Percentiles rank a stretch among this genome's conserved stretches.
Evolutionary conservation across 2,329 filamentous ascomycete genomes (phyloP).

Genomic region (Scopulariopsis brevicaulis): DNA sequence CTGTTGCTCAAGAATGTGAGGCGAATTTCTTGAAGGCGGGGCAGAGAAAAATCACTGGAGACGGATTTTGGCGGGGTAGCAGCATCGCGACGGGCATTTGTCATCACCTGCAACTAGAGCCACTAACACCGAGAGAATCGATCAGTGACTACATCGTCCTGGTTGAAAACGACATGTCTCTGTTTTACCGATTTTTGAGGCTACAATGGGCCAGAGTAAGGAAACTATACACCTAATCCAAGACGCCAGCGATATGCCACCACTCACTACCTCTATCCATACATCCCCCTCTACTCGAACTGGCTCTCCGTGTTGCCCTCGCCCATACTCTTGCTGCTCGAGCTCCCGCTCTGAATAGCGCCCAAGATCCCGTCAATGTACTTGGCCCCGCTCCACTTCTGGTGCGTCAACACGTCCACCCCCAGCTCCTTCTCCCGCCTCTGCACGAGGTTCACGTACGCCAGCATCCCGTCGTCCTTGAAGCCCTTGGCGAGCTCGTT

Average conservation of each 20-base stretch:
- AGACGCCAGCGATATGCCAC: background rate
- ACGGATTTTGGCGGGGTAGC: background rate
- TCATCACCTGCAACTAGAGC: background rate
- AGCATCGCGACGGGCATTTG: background rate
- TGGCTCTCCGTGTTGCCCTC: constrained; percentile 82
- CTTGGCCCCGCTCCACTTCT: constrained; percentile 64
- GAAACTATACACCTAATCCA: background rate
- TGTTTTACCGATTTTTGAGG: too few species aligned
- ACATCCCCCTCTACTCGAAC: constrained; percentile 16
- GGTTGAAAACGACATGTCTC: background rate
- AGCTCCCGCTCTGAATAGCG: constrained; percentile 83
- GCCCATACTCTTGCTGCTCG: constrained; percentile 85
- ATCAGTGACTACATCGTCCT: background rate
- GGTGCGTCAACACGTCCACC: constrained; percentile 88
- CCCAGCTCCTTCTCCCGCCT: constrained; percentile 79
- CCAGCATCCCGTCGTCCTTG: constrained; percentile 88
- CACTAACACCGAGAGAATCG: background rate
- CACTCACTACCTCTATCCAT: background rate
- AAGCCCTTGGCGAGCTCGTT: constrained; percentile 72
- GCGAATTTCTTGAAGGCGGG: background rate
- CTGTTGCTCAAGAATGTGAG: background rate
- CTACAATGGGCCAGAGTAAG: background rate
- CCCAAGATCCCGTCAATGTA: constrained; percentile 86
- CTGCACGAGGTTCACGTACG: constrained; percentile 93
- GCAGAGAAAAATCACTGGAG: background rate